Evolutionary conservation across 2,329 filamentous ascomycete species (phyloP), one percentile per base, ranked within the genome.

Genomic region (Fusarium beomiforme): DNA sequence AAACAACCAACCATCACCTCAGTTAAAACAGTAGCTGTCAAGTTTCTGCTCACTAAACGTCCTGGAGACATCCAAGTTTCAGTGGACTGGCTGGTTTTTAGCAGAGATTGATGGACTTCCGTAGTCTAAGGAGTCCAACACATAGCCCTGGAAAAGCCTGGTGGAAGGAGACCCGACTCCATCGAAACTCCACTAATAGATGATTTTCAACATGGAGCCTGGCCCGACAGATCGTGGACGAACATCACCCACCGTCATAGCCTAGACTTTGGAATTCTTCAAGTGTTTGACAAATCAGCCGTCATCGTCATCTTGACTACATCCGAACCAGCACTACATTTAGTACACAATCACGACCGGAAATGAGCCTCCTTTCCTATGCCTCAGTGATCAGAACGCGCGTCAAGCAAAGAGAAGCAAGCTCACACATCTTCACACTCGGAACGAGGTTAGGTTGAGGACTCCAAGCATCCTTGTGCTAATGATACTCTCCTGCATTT

Each of bases 181-280:
- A 33, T 50, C 8, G 26, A 26, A 39, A 62, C 53, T 66, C 64
- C 62, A 67, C 64, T 41, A 59, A 60, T 66, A 23, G 64, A 67
- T 67, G 64, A 67, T 67, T 68, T 67, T 68, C 64, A 68, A 19
- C 64, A 67, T 63, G 63, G 55, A 70, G 42, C 56, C 47, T n/a
- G 36, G 47, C 47, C 39, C 65, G 37, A 62, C 29, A 50, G 50
- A 57, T 62, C 41, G 39, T 56, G 33, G 26, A n/a, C 42, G 33
- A 44, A 23, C 62, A 44, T 69, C 50, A 53, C 61, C 47, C 67
- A 62, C 57, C 39, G 31, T 26, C 56, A 58, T 41, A 26, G 10
- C 46, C 42, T 33, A 46, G 12, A 50, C 50, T 36, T 46, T 69
- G 55, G 51, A 69, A 72, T 66, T 65, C 36, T 62, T 56, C 64